Evolutionary conservation across 805 yeast genomes (phyloP), one percentile per base, ranked within the genome.

Genomic region (Cyberlindnera mycetangii): DNA sequence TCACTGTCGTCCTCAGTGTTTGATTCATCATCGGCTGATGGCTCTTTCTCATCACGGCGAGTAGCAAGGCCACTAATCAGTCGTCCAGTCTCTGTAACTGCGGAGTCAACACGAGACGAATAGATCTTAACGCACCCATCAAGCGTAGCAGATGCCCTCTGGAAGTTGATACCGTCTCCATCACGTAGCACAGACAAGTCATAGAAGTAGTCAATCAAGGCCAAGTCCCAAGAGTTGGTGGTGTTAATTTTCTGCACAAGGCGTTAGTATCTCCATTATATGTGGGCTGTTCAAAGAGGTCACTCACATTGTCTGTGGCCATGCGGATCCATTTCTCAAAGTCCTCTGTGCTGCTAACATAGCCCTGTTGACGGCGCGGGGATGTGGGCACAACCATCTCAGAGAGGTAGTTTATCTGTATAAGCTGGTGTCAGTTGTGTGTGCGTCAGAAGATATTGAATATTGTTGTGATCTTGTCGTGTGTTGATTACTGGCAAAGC

Each of bases 101-200:
- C 95, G 0, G 96, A 85, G 57, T 90, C 97, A 18, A 92, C 89
- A 55, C 98, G 76, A 14, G 95, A 85, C 11, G 90, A 79, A 61
- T 92, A 92, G 42, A 92, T 88, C 67, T 89, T 89, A 27, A 90
- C 92, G 70, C 97, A 90, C 0, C 97, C 97, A 58, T 90, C 97
- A 18, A 92, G 69, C 1, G 97, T 88, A 3, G 95, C 89, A 0
- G 93, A 81, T 0, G 97, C 98, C 53, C 83, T 79, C 61, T 88
- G 96, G 62, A 92, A 90, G 62, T 89, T 89, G 56, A 90, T 86
- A 32, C 80, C 75, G 44, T 84, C 89, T 5, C 89, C 84, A 42
- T 84, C 95, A 53, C 78, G 75, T 37, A 87, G 71, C 22, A 88
- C 75, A 21, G 85, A 76, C 65, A 89, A 71, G 57, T 88, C 96